A percentile compares a stretch with the other conserved stretches of the same genome.
Conservation (phyloP, 2,329 filamentous ascomycete genomes). For the Phaeoacremonium minimum region DNA sequence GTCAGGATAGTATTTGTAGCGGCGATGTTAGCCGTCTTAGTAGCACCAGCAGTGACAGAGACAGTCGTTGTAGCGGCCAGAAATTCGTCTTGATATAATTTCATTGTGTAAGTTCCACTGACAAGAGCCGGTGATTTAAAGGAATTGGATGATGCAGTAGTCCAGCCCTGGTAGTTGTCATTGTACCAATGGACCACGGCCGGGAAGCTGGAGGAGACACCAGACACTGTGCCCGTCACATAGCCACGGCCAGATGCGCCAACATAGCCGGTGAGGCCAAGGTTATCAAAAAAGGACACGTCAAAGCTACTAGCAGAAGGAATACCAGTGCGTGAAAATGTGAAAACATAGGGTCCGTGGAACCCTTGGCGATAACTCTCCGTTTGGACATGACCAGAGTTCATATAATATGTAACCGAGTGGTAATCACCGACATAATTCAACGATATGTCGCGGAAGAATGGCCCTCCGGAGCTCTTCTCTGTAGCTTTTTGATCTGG, state of each 20-base stretch:
- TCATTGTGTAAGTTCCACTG: constrained; percentile 56
- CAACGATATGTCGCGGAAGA: constrained; percentile 49
- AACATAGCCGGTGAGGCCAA: constrained; percentile 49
- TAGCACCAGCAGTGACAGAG: constrained; percentile 45
- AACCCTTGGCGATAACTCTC: constrained; percentile 53
- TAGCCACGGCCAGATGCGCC: constrained; percentile 41
- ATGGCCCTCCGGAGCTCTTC: constrained; percentile 53
- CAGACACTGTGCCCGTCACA: constrained; percentile 49
- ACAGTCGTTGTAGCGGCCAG: constrained; percentile 46
- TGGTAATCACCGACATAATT: constrained; percentile 48
- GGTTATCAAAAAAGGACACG: constrained; percentile 49
- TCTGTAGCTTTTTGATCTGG: constrained; percentile 26
- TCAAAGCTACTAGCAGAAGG: constrained; percentile 38
- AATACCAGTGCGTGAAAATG: constrained; percentile 46
- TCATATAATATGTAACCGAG: constrained; percentile 57
- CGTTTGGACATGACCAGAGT: constrained; percentile 52
- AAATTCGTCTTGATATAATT: constrained; percentile 55
- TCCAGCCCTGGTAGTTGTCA: constrained; percentile 52
- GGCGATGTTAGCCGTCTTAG: constrained; percentile 45
- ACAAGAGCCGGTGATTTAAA: constrained; percentile 57
- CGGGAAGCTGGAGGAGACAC: constrained; percentile 39
- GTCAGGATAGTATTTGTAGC: constrained; percentile 39
- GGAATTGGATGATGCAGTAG: constrained; percentile 37
- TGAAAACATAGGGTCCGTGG: constrained; percentile 54
- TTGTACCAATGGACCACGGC: constrained; percentile 57